Evolutionary conservation across 331 rosid species (phyloP), one percentile per base, ranked within the genome.

Genomic region (Pyracantha coccinea): DNA sequence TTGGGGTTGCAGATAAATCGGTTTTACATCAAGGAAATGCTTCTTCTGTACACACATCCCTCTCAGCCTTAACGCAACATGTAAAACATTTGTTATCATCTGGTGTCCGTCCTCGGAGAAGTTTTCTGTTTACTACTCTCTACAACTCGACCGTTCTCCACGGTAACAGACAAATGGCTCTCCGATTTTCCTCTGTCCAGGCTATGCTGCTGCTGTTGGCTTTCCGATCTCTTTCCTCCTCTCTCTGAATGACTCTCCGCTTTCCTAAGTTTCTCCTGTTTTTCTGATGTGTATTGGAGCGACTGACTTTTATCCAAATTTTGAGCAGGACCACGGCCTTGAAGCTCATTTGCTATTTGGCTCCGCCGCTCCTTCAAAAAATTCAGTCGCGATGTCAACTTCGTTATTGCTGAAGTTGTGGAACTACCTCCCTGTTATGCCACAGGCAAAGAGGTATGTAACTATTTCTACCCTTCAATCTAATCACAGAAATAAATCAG

Each of bases 351-450:
- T 58, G 86, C 75, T 66, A 50, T 69, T 72, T 85, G 99, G 79
- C 77, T 84, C 17, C 92, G 90, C 57, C 89, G 82, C 87, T 90
- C 98, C 86, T 92, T 95, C 90, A 92, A 79, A 79, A 95, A 88
- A 82, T 95, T 92, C 75, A 88, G 89, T 66, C 87, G 84, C 69
- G 86, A 85, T 15, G 97, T 89, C 87, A 90, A 77, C 87, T 95
- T 95, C 50, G 97, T 82, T 78, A 87, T 33, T 57, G 92, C 90
- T 79, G 93, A 84, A 82, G 85, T 33, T 14, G 93, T 65, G 59
- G 55, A 50, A 50, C 2, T 50, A 16, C 86, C 41, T 52, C 87
- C 93, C 97, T 90, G 89, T 65, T 63, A 69, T 57, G 78, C 78
- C 55, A 59, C 58, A 35, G 68, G 28, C 52, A 66, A 68, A 72